Conservation (phyloP, 2,329 filamentous ascomycete genomes). For the Pleochaeta shiraiana region DNA sequence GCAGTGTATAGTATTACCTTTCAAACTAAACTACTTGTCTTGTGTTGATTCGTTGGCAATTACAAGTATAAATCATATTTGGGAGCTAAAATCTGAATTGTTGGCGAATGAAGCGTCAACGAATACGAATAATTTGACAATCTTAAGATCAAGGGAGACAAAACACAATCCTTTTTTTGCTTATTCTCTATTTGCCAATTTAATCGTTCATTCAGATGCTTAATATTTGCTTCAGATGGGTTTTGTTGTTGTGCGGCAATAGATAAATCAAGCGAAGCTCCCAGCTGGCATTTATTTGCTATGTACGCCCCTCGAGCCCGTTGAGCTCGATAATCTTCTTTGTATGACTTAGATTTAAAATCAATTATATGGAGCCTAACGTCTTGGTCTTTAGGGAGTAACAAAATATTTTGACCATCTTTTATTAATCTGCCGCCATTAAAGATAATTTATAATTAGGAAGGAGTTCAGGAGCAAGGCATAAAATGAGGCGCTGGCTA, state of each 20-base stretch:
- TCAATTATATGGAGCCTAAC: neutral
- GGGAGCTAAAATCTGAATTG: neutral
- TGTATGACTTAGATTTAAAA: neutral
- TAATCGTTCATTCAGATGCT: neutral
- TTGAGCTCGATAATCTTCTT: neutral
- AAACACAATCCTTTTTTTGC: neutral
- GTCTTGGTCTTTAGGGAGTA: neutral
- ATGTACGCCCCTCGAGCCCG: neutral
- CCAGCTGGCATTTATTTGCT: neutral
- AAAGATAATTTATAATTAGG: neutral
- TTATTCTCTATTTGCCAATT: neutral
- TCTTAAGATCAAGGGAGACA: neutral
- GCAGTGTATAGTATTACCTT: neutral
- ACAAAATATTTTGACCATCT: neutral
- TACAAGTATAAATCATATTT: neutral
- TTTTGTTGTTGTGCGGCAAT: neutral
- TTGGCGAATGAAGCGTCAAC: neutral
- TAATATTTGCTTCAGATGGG: neutral
- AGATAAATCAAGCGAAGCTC: neutral
- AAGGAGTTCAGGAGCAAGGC: neutral
- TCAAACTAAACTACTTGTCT: neutral
- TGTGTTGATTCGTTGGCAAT: neutral
- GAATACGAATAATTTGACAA: neutral
- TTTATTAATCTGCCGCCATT: neutral
- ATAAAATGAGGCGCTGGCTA: slow-evolving; percentile 7